Conservation (phyloP, 169 alveolate genomes). For the Plasmodium falciparum region DNA sequence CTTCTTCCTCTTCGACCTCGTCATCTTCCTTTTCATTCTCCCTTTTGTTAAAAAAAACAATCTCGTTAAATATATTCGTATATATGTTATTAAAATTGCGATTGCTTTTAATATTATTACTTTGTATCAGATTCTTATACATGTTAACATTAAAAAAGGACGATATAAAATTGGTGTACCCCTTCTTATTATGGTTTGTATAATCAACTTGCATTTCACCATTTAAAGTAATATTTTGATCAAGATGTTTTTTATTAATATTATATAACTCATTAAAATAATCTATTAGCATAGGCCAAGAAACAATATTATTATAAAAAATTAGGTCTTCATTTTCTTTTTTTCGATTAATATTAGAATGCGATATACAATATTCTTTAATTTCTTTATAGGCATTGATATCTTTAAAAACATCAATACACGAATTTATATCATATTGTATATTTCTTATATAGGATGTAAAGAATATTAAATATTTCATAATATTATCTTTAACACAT, state of each 20-base stretch:
- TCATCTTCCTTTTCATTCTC: background rate
- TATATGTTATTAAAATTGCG: background rate
- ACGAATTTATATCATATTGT: conserved; percentile 46
- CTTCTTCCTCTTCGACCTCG: background rate
- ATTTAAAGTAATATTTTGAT: background rate
- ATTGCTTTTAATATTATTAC: background rate
- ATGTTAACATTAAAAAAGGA: conserved; percentile 32
- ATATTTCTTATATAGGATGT: conserved; percentile 62
- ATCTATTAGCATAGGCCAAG: conserved; percentile 74
- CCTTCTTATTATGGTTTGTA: background rate
- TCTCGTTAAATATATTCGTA: conserved; percentile 53
- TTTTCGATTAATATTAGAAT: background rate
- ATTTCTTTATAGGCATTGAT: conserved; percentile 39
- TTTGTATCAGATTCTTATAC: conserved; percentile 38
- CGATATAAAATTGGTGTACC: conserved; percentile 17
- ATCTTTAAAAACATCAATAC: conserved; percentile 59
- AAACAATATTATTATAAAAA: conserved; percentile 49
- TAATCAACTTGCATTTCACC: background rate
- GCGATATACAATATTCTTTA: conserved; percentile 31
- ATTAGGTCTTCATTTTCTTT: conserved; percentile 16
- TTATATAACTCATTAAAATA: conserved; percentile 27
- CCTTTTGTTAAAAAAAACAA: conserved; percentile 47
- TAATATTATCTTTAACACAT: conserved; percentile 55
- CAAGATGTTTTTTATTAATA: background rate
- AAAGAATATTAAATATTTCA: conserved; percentile 71